Conservation (phyloP, 2,329 filamentous ascomycete genomes). For the Trichoderma sp. region DNA sequence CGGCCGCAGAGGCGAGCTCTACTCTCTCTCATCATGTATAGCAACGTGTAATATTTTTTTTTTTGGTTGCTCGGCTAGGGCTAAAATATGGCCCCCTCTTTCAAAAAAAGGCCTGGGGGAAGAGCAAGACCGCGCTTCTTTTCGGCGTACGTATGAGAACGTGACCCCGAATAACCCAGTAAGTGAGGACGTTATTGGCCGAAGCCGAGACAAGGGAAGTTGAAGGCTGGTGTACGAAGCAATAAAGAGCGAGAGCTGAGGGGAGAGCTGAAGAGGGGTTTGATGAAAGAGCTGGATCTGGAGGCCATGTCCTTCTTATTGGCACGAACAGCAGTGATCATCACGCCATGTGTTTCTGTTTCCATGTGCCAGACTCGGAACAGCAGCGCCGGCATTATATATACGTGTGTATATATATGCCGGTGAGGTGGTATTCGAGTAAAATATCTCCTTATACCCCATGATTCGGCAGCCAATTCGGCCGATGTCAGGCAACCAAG, state of each 20-base stretch:
- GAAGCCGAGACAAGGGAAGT: constrained; percentile 5
- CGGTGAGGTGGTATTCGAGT: constrained; percentile 1
- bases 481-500: not conserved
- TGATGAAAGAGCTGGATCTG: constrained; percentile 4
- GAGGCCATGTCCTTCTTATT: constrained; percentile 9
- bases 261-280: not conserved
- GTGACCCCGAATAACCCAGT: constrained; percentile 18
- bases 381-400: not conserved
- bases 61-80: not conserved
- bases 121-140: constrained; percentile 4
- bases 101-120: constrained; percentile 9
- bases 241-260: not conserved
- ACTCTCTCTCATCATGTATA: not conserved
- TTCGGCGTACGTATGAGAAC: constrained; percentile 16
- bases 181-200: constrained; percentile 6
- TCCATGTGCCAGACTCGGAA: not conserved
- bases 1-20: constrained; percentile 21
- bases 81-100: constrained; percentile 6
- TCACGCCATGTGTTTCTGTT: not conserved
- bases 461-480: not conserved
- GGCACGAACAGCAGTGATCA: not conserved
- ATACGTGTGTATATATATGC: not conserved
- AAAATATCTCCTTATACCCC: constrained; percentile 9
- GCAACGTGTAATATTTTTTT: not conserved
- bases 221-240: not conserved